phyloP scores from a whole-genome alignment of 495 filamentous ascomycete genomes.

The Astrothelium macrocarpum region DNA sequence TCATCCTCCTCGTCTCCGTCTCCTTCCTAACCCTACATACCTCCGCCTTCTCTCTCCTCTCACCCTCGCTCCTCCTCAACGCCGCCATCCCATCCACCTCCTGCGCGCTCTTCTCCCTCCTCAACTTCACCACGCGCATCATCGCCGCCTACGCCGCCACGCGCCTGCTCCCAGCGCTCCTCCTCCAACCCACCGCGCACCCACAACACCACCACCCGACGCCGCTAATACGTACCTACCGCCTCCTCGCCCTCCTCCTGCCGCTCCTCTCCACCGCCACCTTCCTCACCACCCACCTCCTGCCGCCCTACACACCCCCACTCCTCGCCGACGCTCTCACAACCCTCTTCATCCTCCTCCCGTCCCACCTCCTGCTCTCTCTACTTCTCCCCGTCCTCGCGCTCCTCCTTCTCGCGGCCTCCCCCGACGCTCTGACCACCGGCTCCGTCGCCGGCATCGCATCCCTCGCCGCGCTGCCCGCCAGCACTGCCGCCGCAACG shows the following conservation, averaged over 20 bases:
- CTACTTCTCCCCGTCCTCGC: background rate
- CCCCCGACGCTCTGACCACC: background rate
- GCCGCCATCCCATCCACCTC: background rate
- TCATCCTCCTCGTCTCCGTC: conserved; percentile 4
- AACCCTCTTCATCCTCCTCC: background rate
- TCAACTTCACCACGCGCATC: background rate
- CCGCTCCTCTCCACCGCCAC: background rate
- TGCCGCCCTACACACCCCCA: background rate
- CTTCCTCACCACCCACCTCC: background rate
- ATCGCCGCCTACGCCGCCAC: background rate
- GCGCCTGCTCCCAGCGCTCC: background rate
- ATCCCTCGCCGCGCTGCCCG: background rate
- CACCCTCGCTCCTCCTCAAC: conserved; percentile 1
- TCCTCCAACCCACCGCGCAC: background rate
- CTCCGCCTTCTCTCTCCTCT: background rate
- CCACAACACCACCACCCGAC: background rate
- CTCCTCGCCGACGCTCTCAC: conserved; percentile 2
- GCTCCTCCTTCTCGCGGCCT: background rate
- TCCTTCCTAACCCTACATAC: conserved; percentile 4
- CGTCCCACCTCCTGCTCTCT: background rate
- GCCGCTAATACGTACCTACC: background rate
- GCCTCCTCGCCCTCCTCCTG: conserved; percentile 1
- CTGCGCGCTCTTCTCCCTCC: background rate
- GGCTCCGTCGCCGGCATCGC: background rate
- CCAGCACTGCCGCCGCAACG: background rate